Base-by-base conservation (phyloP, 1,284 basidiomycete species). In the Cryptococcus sp. region DNA sequence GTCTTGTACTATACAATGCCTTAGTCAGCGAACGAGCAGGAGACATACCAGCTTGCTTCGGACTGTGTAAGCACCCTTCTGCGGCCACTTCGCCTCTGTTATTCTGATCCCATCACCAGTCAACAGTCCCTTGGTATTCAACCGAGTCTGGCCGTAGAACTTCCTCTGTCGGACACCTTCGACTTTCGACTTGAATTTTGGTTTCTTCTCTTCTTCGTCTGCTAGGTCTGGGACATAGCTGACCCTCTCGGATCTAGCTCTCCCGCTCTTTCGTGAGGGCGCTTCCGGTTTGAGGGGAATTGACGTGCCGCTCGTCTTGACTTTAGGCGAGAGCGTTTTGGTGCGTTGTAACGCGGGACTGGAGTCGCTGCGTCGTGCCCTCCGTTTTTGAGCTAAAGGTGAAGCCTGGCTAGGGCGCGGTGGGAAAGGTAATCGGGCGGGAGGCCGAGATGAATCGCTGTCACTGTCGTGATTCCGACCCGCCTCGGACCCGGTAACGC, bases 11-110 rank as follows among this genome's bases (percentile, higher is more conserved):
- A 42, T 19, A n/a, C 22, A 15, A 2, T 45, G 22, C 16, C 6
- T 2, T 6, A n/a, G 5, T 30, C 5, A 30, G 27, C n/a, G 42
- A 10, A 22, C n/a, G 16, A 45, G n/a, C 7, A 22, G n/a, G 6
- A 11, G 39, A 48, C 61, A 47, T 39, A 63, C 61, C 54, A 57
- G 39, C 20, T 51, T 57, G 1, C 61, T 58, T 16, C 42, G 46
- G 0, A 51, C 47, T 2, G 61, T 60, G 27, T 63, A 60, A 19
- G 23, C 13, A 5, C 61, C 61, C n/a, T 46, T 41, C 20, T 19
- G 40, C 5, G 51, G 58, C 61, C 61, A 63, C 8, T 27, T 17
- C 6, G 40, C 51, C 13, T 53, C 51, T 19, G 38, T 41, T 4
- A 20, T 20, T 30, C 38, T 53, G 11, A 43, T n/a, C 7, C 51